phyloP scores from a whole-genome alignment of 306 rosid genomes.

The Vicia villosa region DNA sequence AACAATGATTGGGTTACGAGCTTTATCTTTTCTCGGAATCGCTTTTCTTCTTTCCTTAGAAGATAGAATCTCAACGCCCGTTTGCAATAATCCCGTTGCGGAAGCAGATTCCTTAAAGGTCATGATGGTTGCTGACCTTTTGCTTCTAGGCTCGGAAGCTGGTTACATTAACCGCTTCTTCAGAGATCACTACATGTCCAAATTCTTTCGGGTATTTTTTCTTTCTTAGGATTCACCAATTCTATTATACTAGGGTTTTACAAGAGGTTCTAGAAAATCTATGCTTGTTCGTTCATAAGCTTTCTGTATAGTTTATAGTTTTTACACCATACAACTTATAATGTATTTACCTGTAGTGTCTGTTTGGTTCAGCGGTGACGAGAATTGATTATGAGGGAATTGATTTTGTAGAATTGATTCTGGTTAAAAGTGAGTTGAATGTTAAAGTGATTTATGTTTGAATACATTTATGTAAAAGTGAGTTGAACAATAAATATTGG shows the following conservation, averaged over 20 bases:
- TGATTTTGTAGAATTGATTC: no score
- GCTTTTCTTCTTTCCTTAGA: conserved; percentile 47
- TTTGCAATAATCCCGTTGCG: conserved; percentile 43
- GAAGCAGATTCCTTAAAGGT: conserved; percentile 56
- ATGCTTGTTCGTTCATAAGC: neutral
- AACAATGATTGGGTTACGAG: conserved; percentile 14
- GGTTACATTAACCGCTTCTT: conserved; percentile 43
- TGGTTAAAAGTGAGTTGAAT: no score
- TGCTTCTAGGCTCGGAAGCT: conserved; percentile 55
- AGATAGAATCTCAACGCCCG: conserved; percentile 59
- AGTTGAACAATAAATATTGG: no score
- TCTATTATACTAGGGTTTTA: neutral
- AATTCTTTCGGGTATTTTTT: conserved; percentile 60
- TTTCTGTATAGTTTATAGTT: neutral
- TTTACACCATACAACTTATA: neutral
- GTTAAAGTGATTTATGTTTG: no score
- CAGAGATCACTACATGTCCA: conserved; percentile 58
- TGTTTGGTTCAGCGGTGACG: no score
- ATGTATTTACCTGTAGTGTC: neutral
- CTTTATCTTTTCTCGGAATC: conserved; percentile 39
- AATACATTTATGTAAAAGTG: no score
- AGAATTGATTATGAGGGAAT: no score
- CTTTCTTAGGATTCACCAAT: neutral
- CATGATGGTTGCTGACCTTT: conserved; percentile 68
- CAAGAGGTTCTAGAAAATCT: neutral